Evolutionary conservation across 2,329 filamentous ascomycete species (phyloP).

Genomic region (Leptoxyphium fumago): DNA sequence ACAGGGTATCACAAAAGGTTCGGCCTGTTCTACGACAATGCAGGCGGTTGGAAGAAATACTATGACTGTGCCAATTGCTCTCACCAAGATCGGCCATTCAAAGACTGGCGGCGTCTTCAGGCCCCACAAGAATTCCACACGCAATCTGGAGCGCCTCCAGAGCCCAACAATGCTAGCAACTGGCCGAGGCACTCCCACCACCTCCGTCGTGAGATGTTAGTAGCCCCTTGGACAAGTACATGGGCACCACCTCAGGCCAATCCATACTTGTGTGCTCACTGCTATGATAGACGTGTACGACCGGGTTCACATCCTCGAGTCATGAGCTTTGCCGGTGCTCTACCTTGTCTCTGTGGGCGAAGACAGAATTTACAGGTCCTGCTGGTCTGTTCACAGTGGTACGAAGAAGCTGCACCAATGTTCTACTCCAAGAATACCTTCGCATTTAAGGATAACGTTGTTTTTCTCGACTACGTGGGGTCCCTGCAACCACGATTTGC

Average conservation of each 20-base stretch:
- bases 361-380: constrained; percentile 6
- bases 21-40: no score
- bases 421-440: constrained; percentile 9
- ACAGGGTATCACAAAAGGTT: no score
- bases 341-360: constrained; percentile 8
- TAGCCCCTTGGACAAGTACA: constrained; percentile 7
- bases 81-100: no score
- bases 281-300: constrained; percentile 6
- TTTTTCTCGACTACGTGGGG: constrained; percentile 1
- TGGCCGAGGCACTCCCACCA: no score
- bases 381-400: constrained; percentile 8
- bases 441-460: constrained; percentile 6
- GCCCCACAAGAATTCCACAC: no score
- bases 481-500: constrained; percentile 2
- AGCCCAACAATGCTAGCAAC: no score
- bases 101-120: no score
- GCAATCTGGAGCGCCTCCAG: no score
- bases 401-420: constrained; percentile 5
- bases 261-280: constrained; percentile 7
- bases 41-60: no score
- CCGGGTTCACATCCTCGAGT: constrained; percentile 1
- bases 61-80: no score
- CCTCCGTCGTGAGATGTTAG: not conserved
- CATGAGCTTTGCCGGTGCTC: not conserved
- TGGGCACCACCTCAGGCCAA: constrained; percentile 5